A percentile compares a stretch with the other conserved stretches of the same genome.
phyloP scores from a whole-genome alignment of 2,329 filamentous ascomycete species.

The Colletotrichum salicis region DNA sequence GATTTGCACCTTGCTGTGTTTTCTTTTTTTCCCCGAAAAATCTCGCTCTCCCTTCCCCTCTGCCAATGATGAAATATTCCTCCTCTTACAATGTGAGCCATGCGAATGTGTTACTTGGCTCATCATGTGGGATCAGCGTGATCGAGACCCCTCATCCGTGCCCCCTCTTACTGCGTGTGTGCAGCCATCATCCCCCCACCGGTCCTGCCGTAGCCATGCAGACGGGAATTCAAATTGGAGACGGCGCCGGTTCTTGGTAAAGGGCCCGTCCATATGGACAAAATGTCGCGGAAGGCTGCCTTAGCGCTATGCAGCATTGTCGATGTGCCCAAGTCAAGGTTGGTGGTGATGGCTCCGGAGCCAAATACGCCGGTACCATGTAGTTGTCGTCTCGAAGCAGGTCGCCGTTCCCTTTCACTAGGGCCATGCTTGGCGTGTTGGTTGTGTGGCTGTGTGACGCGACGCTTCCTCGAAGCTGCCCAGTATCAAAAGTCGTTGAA shows the following conservation, averaged over 20 bases:
- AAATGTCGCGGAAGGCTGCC: conserved; percentile 20
- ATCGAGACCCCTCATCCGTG: not conserved
- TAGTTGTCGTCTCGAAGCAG: not conserved
- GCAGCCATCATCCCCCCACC: not conserved
- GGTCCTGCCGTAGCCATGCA: not conserved
- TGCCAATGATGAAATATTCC: not conserved
- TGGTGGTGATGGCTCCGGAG: not conserved
- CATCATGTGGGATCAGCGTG: not conserved
- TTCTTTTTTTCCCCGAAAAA: not conserved
- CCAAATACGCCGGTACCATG: not conserved
- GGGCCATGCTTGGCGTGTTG: not conserved
- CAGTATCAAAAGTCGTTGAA: not conserved
- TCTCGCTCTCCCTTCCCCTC: not conserved
- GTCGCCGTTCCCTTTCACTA: not conserved
- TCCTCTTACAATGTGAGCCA: not conserved
- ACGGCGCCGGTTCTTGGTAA: not conserved
- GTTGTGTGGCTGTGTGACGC: not conserved
- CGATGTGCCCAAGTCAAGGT: not conserved
- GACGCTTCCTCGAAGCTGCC: not conserved
- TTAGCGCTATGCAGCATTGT: conserved; percentile 15
- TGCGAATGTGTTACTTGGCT: not conserved
- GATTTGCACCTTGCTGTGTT: not conserved
- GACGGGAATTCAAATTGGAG: not conserved
- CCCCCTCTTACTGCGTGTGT: not conserved
- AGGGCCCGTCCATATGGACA: not conserved